Evolutionary conservation across 768 basidiomycete species (phyloP), one percentile per base, ranked within the genome.

Genomic region (Termitomyces sp.): DNA sequence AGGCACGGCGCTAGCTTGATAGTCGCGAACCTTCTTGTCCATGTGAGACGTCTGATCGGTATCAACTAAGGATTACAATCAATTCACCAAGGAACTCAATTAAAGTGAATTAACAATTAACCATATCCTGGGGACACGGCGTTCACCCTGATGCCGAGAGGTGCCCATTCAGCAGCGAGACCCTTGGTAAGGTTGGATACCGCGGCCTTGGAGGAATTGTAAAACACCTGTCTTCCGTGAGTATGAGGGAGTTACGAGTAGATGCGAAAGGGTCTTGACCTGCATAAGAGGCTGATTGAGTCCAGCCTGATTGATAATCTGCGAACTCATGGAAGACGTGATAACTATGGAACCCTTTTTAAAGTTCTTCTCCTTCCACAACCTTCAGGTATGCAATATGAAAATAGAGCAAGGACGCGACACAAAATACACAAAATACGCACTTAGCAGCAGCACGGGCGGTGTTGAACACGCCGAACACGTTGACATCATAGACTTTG

Each of bases 121-220:
- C 76, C 74, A 53, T 87, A 87, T 20, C 86, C 86, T 0, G 86
- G 86, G 9, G 81, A 83, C 20, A 88, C 58, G 0, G 80, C 75
- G 65, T 88, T 88, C 1, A 84, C 83, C 7, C 83, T 73, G 48
- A 88, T 86, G 6, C 65, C 68, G 51, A 75, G 59, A 24, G 67
- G 62, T 0, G 82, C 81, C 85, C 86, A 87, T 66, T 88, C 86
- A 0, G 82, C 77, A 3, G 86, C 86, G 6, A 87, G 73, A 2
- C 79, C 82, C 60, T 80, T 84, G 1, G 74, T 68, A 4, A 87
- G 72, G 57, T 79, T 79, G 12, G 81, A 79, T 0, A 85, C 84
- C 6, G 85, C 86, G 0, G 81, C 85, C 69, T 87, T 88, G 46
- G 85, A 87, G 0, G 85, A 84, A 64, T 87, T 87, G 66, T 87